These are phyloP conservation scores for Hypomontagnella monticulosa DNA, from an alignment of 495 filamentous ascomycete genomes.

Conservation along the genomic window DNA sequence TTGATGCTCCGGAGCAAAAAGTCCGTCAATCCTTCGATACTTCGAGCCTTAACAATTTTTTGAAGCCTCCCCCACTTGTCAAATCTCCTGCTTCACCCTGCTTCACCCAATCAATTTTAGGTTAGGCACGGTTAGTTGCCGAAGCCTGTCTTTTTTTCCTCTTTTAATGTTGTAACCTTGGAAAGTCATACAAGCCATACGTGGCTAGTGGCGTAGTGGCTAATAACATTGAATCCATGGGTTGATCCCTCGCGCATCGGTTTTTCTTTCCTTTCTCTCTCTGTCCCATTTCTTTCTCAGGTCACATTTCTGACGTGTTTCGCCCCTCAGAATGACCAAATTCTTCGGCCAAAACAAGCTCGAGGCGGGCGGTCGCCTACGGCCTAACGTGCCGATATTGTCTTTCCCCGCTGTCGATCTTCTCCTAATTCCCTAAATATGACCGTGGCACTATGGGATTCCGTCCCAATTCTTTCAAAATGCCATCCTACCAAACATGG, in stretches of 20 bases:
- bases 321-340: constrained; percentile 13
- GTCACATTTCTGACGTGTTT: constrained; percentile 8
- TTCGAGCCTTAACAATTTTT: constrained; percentile 40
- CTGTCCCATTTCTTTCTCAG: not conserved
- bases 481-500: constrained; percentile 34
- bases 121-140: not conserved
- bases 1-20: constrained; percentile 32
- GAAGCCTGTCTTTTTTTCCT: not conserved
- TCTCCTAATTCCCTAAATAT: constrained; percentile 7
- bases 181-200: constrained; percentile 1
- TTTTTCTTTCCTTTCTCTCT: not conserved
- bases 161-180: no score
- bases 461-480: constrained; percentile 16
- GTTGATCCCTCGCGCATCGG: no score
- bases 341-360: constrained; percentile 9
- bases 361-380: not conserved
- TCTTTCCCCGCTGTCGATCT: constrained; percentile 37
- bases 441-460: constrained; percentile 26
- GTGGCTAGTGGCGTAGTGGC: constrained; percentile 30
- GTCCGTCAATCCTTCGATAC: constrained; percentile 26
- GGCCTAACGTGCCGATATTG: not conserved
- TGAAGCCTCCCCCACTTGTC: not conserved
- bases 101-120: constrained; percentile 5
- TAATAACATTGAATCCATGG: constrained; percentile 9
- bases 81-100: not conserved